Evolutionary conservation across 2,329 filamentous ascomycete species (phyloP), one percentile per base, ranked within the genome.

Genomic region (Cylindrodendrum hubeiense): DNA sequence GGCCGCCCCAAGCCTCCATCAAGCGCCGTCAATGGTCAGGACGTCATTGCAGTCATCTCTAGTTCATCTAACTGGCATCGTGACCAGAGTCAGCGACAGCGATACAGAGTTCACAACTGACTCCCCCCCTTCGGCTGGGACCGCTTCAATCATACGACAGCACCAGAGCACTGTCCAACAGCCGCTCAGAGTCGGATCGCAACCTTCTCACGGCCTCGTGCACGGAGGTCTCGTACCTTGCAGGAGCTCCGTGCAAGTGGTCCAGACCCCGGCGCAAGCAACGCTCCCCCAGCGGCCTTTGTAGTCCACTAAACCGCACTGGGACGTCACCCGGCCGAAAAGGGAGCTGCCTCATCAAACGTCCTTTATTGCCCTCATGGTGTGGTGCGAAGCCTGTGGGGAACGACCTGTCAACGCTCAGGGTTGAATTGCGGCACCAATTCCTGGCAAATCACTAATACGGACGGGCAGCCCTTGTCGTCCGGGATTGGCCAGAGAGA

Each of bases 291-390:
- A 21, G 37, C 41, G 51, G 46, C 30, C 50, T 52, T 22, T 51
- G 28, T 39, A 4, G 34, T 5, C 19, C 51, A 50, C 73, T 74
- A 74, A 33, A 15, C 71, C 56, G 12, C 30, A 39, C 60, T 52
- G 30, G 54, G 66, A 46, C 49, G 33, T 57, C 21, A 59, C 21
- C 62, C 63, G 64, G 56, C 72, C 63, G 34, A 75, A 75, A 74
- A 53, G 68, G 66, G 70, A 71, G 65, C 51, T 67, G 44, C 64
- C 63, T 75, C 71, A 75, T 75, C 66, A 74, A 73, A 75, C 65
- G 60, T 63, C 63, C 52, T 53, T 67, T 68, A 57, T 60, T 71
- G 53, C 65, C 30, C 63, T 65, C 46, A 34, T 59, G 41, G 34
- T 47, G 60, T 67, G 70, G 60, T 70, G 63, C 60, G 52, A 65